Base-by-base conservation (phyloP, 331 rosid genomes). In the Acacia concinna region DNA sequence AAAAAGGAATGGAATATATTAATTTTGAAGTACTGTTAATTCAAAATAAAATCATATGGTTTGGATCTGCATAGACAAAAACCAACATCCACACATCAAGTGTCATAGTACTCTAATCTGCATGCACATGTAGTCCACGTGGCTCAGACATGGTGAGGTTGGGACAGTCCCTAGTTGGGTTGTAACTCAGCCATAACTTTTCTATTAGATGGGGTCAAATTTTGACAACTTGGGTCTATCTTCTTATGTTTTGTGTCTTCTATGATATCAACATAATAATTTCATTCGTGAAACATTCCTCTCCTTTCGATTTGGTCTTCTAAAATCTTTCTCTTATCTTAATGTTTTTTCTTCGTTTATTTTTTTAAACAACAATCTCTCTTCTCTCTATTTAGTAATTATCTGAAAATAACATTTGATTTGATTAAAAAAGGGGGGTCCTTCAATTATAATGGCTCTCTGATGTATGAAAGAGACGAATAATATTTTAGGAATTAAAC, bases 91-190 rank as follows among this genome's bases (percentile, higher is more conserved):
- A 38, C 43, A 7, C 43, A 38, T 38, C 43, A 38, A 38, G 2
- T 8, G 6, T 38, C 47, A 34, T 44, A 35, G 80, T 52, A 4
- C 56, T 84, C 73, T 52, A 54, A 47, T 68, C 43, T 23, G 27
- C 83, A 43, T 85, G 89, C 91, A 85, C 84, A 89, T 91, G 89
- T 78, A 46, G 21, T 81, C 86, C 94, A 88, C 94, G 91, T 91
- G 97, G 86, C 79, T 44, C 83, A 81, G 83, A 84, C 94, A 89
- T 89, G 90, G 71, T 64, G 34, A 82, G 93, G 95, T 86, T 78
- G 93, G 90, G 44, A 62, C 71, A 73, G 32, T 71, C 11, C 28
- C 13, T 7, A 15, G 37, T 68, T 76, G 63, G 74, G 83, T 76
- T 79, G 57, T 83, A 49, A 74, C 51, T 62, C 64, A 77, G 82